phyloP scores from a whole-genome alignment of 2,329 filamentous ascomycete species.

The Curvularia lunata region DNA sequence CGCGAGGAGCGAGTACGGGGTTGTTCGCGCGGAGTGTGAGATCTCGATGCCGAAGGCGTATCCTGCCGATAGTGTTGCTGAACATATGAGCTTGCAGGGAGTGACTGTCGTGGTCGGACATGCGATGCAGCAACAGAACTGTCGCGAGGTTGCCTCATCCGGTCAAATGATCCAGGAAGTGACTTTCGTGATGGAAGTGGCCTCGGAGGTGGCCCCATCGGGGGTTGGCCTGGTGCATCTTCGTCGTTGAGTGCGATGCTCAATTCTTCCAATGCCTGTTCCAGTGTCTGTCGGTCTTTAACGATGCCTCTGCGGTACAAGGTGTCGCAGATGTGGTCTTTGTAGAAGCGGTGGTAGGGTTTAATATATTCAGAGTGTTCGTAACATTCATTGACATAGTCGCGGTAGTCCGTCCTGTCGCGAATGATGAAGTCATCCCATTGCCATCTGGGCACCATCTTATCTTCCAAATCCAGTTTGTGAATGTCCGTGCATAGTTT shows the following conservation, averaged over 20 bases:
- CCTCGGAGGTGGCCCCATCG: not conserved
- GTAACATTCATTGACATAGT: constrained; percentile 32
- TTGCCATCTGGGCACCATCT: constrained; percentile 46
- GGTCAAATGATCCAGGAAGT: constrained; percentile 13
- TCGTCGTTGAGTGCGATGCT: not conserved
- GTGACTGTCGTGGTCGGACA: constrained; percentile 24
- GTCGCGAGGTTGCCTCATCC: constrained; percentile 2
- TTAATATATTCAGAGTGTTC: constrained; percentile 32
- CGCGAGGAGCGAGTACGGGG: not conserved
- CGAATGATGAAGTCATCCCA: constrained; percentile 52
- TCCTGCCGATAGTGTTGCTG: not conserved
- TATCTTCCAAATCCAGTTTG: constrained; percentile 37
- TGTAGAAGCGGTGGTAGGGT: constrained; percentile 46
- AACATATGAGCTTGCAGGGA: constrained; percentile 14
- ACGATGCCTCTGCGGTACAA: constrained; percentile 37
- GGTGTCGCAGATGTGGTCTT: constrained; percentile 38
- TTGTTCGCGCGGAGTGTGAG: not conserved
- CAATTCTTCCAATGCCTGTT: constrained; percentile 32
- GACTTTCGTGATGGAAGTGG: constrained; percentile 5
- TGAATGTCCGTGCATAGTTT: constrained; percentile 38
- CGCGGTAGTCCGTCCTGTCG: constrained; percentile 41
- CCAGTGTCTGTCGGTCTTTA: constrained; percentile 21
- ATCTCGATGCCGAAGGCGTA: not conserved
- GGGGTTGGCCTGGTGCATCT: not conserved
- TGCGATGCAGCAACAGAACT: not conserved